Evolutionary conservation across 1,284 basidiomycete species (phyloP).

Genomic region (Ustilago loliicola): DNA sequence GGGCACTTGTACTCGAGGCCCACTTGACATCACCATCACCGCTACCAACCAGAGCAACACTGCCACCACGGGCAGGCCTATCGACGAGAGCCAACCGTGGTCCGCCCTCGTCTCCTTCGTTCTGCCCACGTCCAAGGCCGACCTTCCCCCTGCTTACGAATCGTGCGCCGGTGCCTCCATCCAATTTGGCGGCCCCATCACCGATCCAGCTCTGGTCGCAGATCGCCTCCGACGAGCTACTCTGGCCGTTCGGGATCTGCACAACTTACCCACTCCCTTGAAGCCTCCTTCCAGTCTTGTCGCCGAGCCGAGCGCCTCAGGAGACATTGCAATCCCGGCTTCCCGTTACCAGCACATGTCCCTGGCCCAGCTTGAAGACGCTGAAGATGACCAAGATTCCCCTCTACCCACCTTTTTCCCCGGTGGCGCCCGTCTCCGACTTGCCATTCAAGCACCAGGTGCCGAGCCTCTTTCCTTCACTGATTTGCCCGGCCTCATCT

Average conservation of each 20-base stretch:
- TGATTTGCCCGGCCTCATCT: conserved; percentile 34
- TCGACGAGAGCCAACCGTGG: neutral
- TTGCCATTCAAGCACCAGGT: conserved; percentile 15
- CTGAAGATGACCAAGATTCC: conserved; percentile 20
- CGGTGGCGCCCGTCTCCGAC: conserved; percentile 9
- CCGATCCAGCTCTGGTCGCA: conserved; percentile 20
- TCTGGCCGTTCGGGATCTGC: conserved; percentile 17
- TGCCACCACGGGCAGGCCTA: neutral
- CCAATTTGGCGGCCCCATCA: conserved; percentile 21
- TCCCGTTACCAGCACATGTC: conserved; percentile 16
- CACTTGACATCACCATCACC: conserved; percentile 30
- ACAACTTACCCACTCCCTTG: neutral
- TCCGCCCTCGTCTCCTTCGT: conserved; percentile 15
- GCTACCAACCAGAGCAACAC: neutral
- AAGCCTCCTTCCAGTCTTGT: neutral
- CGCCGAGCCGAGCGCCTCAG: too few species aligned
- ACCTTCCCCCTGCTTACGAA: neutral
- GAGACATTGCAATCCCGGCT: neutral
- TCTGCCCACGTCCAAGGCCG: neutral
- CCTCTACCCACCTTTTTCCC: conserved; percentile 25
- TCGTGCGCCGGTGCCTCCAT: neutral
- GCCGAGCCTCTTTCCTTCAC: conserved; percentile 34
- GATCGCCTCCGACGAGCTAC: conserved; percentile 32
- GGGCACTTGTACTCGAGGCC: conserved; percentile 35
- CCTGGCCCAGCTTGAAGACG: conserved; percentile 15